Percentiles rank a stretch among this genome's conserved stretches.
phyloP scores from a whole-genome alignment of 2,329 filamentous ascomycete genomes.

The Seiridium unicorne region DNA sequence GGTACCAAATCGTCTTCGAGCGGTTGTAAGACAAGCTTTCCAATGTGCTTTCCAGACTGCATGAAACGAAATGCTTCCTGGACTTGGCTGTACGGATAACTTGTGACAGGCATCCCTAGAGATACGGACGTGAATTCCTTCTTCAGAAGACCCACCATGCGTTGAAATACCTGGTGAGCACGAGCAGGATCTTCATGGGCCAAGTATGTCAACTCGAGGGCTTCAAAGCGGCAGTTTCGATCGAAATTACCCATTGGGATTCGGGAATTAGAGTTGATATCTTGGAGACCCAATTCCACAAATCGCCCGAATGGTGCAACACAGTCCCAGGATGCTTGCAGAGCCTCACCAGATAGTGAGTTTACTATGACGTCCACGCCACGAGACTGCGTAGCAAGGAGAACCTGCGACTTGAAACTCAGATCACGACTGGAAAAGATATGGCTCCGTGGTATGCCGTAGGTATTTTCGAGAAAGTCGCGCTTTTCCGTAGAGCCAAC shows the following conservation, averaged over 20 bases:
- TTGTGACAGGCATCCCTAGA: neutral
- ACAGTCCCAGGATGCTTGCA: slow-evolving; percentile 24
- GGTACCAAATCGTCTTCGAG: slow-evolving; percentile 8
- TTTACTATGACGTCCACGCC: slow-evolving; percentile 23
- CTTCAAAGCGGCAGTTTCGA: neutral
- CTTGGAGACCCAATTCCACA: slow-evolving; percentile 26
- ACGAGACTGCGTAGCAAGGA: slow-evolving; percentile 10
- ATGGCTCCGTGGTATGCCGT: slow-evolving; percentile 20
- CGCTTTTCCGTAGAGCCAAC: slow-evolving; percentile 22
- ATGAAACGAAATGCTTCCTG: slow-evolving; percentile 1
- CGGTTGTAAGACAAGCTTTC: neutral
- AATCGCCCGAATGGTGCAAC: slow-evolving; percentile 26
- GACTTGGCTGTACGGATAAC: neutral
- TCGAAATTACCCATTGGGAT: slow-evolving; percentile 33
- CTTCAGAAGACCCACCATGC: neutral
- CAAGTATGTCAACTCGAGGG: neutral
- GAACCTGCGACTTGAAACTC: slow-evolving; percentile 19
- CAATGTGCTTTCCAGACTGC: neutral
- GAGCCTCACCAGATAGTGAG: slow-evolving; percentile 17
- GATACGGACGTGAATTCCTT: neutral
- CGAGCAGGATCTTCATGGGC: neutral
- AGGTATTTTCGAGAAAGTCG: slow-evolving; percentile 17
- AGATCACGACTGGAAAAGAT: slow-evolving; percentile 22
- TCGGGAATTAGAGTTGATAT: slow-evolving; percentile 24
- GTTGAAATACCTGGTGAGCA: neutral